Conservation (phyloP, 2,329 filamentous ascomycete genomes). For the Septoria linicola region DNA sequence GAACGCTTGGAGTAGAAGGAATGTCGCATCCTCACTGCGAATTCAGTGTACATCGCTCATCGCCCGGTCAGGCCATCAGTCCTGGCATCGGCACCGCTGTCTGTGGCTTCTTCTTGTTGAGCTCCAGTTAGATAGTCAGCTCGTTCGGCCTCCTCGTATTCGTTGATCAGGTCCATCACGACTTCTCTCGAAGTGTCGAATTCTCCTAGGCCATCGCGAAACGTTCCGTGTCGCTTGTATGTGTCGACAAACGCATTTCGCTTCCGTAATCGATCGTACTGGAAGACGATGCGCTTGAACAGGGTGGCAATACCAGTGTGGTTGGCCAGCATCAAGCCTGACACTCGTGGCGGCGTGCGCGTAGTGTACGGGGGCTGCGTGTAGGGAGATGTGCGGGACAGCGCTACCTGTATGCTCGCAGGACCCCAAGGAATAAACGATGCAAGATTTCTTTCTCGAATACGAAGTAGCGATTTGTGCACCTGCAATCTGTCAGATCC, state of each 20-base stretch:
- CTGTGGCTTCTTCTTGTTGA: conserved; percentile 29
- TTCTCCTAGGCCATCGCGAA: conserved; percentile 85
- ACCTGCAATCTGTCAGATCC: conserved; percentile 51
- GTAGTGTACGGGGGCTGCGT: conserved; percentile 91
- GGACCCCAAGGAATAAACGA: conserved; percentile 99
- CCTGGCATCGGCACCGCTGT: conserved; percentile 36
- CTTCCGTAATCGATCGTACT: conserved; percentile 93
- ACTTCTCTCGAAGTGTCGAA: conserved; percentile 95
- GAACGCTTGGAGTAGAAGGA: no score
- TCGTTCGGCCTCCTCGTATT: conserved; percentile 94
- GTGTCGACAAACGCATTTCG: conserved; percentile 94
- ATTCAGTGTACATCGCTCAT: conserved; percentile 21
- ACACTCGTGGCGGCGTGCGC: conserved; percentile 83
- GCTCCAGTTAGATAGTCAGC: conserved; percentile 77
- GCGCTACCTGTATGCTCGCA: conserved; percentile 92
- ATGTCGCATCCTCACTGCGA: no score
- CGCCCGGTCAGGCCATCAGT: conserved; percentile 47
- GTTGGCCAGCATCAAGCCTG: conserved; percentile 95
- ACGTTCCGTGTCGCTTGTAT: conserved; percentile 94
- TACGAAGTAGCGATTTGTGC: conserved; percentile 94
- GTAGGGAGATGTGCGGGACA: conserved; percentile 96
- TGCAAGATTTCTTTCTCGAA: conserved; percentile 87
- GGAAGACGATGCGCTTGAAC: conserved; percentile 88
- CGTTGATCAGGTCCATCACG: conserved; percentile 82
- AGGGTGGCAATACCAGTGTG: conserved; percentile 96